These are phyloP conservation scores for Rhodotorula diobovata DNA, from an alignment of 768 basidiomycete species.

Conservation along the genomic window DNA sequence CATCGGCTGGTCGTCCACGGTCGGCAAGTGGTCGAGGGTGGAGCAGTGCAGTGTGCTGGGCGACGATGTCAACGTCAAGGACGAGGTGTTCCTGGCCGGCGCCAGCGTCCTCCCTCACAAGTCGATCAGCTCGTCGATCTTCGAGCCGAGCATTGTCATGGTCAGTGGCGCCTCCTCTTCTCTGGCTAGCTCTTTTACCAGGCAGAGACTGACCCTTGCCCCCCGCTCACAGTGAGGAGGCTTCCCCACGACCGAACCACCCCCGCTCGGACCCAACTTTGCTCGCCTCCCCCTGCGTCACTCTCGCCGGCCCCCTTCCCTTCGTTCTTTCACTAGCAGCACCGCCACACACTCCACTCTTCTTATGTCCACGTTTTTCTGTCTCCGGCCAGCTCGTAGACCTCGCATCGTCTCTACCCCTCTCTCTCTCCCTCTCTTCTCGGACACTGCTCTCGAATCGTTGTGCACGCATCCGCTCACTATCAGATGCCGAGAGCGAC, in stretches of 20 bases:
- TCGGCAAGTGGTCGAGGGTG: conserved; percentile 31
- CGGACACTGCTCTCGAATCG: neutral
- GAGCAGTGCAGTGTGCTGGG: conserved; percentile 50
- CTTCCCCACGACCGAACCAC: too few relatives aligned
- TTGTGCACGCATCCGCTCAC: too few relatives aligned
- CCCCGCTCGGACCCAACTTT: too few relatives aligned
- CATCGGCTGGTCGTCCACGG: conserved; percentile 48
- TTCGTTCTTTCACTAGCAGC: neutral
- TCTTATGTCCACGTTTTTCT: neutral
- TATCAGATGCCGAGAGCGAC: too few relatives aligned
- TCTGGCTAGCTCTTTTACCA: too few relatives aligned
- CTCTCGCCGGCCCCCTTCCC: neutral
- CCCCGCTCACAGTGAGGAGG: too few relatives aligned
- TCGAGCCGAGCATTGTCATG: conserved; percentile 46
- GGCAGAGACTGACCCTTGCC: too few relatives aligned
- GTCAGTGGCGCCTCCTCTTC: neutral
- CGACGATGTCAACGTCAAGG: conserved; percentile 53
- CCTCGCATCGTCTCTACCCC: neutral
- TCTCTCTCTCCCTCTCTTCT: neutral
- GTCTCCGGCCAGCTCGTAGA: neutral
- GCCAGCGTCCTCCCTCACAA: conserved; percentile 43
- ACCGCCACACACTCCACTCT: neutral
- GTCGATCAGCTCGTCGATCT: conserved; percentile 40
- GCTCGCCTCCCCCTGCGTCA: neutral
- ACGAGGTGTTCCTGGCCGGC: conserved; percentile 52